A percentile compares a stretch with the other conserved stretches of the same genome.
These are phyloP conservation scores for Davidsoniella eucalypti DNA, from an alignment of 2,329 filamentous ascomycete species.

Conservation along the genomic window DNA sequence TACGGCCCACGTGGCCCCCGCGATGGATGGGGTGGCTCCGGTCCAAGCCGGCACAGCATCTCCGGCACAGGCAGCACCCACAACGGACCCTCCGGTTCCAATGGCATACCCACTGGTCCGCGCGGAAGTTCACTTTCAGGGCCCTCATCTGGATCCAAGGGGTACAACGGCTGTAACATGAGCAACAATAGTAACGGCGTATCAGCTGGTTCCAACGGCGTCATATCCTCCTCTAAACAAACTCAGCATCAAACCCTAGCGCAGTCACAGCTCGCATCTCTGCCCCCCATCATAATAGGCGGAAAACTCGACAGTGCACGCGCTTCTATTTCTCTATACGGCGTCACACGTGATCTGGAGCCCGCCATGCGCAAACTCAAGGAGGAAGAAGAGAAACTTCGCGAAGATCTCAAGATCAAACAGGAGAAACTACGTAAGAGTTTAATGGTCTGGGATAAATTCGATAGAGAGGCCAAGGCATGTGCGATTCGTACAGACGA, in stretches of 20 bases:
- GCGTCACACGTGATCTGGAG: conserved; percentile 37
- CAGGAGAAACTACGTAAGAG: conserved; percentile 38
- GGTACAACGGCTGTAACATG: background rate
- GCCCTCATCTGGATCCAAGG: conserved; percentile 15
- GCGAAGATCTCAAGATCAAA: conserved; percentile 34
- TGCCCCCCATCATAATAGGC: conserved; percentile 36
- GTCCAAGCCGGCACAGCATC: conserved; percentile 16
- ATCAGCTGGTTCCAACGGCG: conserved; percentile 1
- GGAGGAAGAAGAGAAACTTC: conserved; percentile 41
- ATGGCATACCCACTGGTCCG: conserved; percentile 35
- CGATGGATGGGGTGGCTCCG: conserved; percentile 24
- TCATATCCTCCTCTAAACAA: conserved; percentile 4
- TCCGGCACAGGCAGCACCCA: conserved; percentile 17
- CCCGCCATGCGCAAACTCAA: conserved; percentile 35
- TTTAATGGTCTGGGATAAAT: conserved; percentile 35
- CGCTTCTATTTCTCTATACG: conserved; percentile 25
- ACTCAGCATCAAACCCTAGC: conserved; percentile 29
- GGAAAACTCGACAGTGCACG: conserved; percentile 36
- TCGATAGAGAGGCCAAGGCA: conserved; percentile 36
- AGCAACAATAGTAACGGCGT: background rate
- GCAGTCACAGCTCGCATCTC: conserved; percentile 33
- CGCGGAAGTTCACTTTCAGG: conserved; percentile 32
- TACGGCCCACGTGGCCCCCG: conserved; percentile 30
- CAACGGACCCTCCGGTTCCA: conserved; percentile 23
- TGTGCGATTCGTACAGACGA: conserved; percentile 40